phyloP scores from a whole-genome alignment of 768 basidiomycete species.

The Russula sp. region DNA sequence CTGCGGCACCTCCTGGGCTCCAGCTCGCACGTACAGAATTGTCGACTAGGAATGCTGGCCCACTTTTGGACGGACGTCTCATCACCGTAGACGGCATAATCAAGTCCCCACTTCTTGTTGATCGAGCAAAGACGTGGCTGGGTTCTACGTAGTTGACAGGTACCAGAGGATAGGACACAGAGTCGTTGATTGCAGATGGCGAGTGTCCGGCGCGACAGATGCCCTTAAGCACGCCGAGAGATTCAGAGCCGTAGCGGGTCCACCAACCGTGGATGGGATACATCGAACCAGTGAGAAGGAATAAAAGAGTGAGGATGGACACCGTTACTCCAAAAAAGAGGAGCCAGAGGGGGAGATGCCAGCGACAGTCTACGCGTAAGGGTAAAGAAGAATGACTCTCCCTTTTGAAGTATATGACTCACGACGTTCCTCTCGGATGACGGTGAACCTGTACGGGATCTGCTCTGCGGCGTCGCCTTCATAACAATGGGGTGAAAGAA shows the following conservation, averaged over 20 bases:
- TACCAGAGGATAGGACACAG: background rate
- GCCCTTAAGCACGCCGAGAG: conserved; percentile 9
- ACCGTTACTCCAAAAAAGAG: conserved; percentile 16
- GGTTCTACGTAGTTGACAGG: conserved; percentile 8
- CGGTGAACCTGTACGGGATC: background rate
- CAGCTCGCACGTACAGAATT: conserved; percentile 7
- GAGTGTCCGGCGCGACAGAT: conserved; percentile 9
- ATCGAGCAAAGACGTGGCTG: background rate
- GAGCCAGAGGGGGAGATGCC: conserved; percentile 25
- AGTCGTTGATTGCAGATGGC: background rate
- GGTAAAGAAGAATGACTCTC: background rate
- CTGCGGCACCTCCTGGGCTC: background rate
- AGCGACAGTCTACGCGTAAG: conserved; percentile 4
- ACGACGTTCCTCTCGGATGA: conserved; percentile 19
- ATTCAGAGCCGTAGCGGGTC: conserved; percentile 11
- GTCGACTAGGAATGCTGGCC: conserved; percentile 21
- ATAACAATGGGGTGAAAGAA: background rate
- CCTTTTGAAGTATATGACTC: background rate
- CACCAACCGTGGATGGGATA: conserved; percentile 15
- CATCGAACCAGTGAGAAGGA: conserved; percentile 19
- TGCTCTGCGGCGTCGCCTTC: background rate
- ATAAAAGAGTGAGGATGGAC: conserved; percentile 21
- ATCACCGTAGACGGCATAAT: background rate
- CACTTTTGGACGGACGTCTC: conserved; percentile 15
- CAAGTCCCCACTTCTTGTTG: background rate